A percentile compares a stretch with the other conserved stretches of the same genome.
These are phyloP conservation scores for Ustilago vetiveriae DNA, from an alignment of 1,284 basidiomycete species.

Conservation along the genomic window DNA sequence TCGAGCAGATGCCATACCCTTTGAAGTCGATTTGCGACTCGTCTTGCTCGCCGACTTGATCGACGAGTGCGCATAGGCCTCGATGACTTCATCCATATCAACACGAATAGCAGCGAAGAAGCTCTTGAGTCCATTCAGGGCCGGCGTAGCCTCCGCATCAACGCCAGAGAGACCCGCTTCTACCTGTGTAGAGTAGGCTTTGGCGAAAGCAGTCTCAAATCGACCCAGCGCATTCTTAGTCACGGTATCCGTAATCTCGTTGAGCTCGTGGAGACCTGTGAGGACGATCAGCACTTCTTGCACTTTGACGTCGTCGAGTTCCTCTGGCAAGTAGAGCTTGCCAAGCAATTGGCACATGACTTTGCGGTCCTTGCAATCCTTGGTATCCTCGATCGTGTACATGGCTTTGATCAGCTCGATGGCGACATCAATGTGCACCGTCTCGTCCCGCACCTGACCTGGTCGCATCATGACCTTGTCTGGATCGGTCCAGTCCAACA, in stretches of 20 bases:
- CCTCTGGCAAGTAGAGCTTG: constrained; percentile 79
- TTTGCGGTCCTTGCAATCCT: constrained; percentile 74
- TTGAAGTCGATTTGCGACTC: constrained; percentile 28
- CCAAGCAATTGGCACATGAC: constrained; percentile 80
- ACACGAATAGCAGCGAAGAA: constrained; percentile 37
- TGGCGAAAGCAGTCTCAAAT: constrained; percentile 72
- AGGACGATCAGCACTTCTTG: constrained; percentile 43
- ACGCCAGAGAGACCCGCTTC: constrained; percentile 27
- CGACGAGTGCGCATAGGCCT: constrained; percentile 16
- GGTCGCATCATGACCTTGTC: constrained; percentile 77
- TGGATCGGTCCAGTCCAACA: constrained; percentile 94
- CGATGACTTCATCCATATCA: constrained; percentile 19
- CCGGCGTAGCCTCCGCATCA: constrained; percentile 19
- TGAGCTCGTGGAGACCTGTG: constrained; percentile 43
- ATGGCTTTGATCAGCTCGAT: constrained; percentile 76
- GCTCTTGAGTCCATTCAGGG: constrained; percentile 13
- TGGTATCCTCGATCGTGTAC: constrained; percentile 70
- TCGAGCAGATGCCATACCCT: constrained; percentile 11
- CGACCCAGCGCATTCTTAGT: constrained; percentile 77
- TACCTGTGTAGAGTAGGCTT: constrained; percentile 47
- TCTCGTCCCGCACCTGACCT: constrained; percentile 68
- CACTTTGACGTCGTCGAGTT: constrained; percentile 71
- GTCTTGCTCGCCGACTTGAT: constrained; percentile 21
- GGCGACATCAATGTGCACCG: constrained; percentile 82
- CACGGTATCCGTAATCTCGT: constrained; percentile 71